A percentile compares a stretch with the other conserved stretches of the same genome.
phyloP scores from a whole-genome alignment of 352 stramenopile species.

The Phytophthora constricta region DNA sequence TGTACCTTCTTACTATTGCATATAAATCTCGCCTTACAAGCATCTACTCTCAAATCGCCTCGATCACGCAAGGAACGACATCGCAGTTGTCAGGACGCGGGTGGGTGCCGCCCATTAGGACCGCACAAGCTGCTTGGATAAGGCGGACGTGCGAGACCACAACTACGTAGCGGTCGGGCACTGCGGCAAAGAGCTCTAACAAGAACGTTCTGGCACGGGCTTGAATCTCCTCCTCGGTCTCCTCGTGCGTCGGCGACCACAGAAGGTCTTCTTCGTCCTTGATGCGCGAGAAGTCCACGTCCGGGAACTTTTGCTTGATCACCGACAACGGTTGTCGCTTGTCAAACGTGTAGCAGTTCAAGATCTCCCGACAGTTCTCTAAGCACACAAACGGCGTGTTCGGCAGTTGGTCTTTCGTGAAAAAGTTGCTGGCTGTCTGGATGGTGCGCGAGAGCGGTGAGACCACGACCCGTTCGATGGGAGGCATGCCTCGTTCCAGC shows the following conservation, averaged over 20 bases:
- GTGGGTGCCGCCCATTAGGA: conserved; percentile 39
- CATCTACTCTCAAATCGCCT: conserved; percentile 16
- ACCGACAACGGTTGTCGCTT: conserved; percentile 53
- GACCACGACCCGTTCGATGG: conserved; percentile 65
- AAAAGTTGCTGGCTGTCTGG: conserved; percentile 70
- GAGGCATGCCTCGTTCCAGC: conserved; percentile 62
- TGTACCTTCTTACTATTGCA: no score
- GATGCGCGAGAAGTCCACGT: conserved; percentile 63
- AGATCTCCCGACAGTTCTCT: conserved; percentile 68
- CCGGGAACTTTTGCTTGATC: conserved; percentile 59
- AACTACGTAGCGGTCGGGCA: conserved; percentile 62
- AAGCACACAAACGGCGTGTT: conserved; percentile 52
- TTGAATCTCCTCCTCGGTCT: conserved; percentile 65
- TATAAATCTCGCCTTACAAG: no score
- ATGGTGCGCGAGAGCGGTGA: conserved; percentile 75
- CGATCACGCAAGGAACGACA: conserved; percentile 45
- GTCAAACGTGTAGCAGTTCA: conserved; percentile 74
- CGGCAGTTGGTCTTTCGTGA: conserved; percentile 38
- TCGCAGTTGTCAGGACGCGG: conserved; percentile 54
- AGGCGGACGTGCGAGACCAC: conserved; percentile 73
- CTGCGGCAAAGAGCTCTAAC: conserved; percentile 47
- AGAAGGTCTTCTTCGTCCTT: conserved; percentile 55
- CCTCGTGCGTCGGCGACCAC: conserved; percentile 62
- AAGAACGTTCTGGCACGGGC: conserved; percentile 55
- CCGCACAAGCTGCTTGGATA: conserved; percentile 62